Conservation (phyloP, 1,284 basidiomycete species). For the Cryptococcus sp. region DNA sequence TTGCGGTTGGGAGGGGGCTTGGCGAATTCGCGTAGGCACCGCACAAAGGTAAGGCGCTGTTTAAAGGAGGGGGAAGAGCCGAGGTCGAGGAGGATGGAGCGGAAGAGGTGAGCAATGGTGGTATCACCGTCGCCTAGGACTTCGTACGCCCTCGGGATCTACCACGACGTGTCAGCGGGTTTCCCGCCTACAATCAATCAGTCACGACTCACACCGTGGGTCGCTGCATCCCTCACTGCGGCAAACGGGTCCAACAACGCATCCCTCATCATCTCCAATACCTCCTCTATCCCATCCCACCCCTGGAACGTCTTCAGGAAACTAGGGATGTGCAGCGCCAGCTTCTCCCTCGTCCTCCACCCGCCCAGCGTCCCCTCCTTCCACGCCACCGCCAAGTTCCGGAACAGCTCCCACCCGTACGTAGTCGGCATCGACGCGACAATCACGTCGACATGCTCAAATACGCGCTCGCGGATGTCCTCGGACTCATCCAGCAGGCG, state of each 20-base stretch:
- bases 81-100: conserved; percentile 58
- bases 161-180: conserved; percentile 20
- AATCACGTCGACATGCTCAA: conserved; percentile 62
- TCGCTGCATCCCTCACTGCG: conserved; percentile 75
- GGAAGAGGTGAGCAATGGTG: conserved; percentile 45
- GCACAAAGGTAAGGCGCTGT: conserved; percentile 73
- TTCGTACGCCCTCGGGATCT: conserved; percentile 59
- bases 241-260: conserved; percentile 77
- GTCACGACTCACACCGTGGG: conserved; percentile 63
- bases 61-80: conserved; percentile 61
- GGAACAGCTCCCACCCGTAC: conserved; percentile 58
- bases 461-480: conserved; percentile 62
- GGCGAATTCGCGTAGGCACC: conserved; percentile 66
- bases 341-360: conserved; percentile 79
- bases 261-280: conserved; percentile 58
- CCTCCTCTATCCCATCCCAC: conserved; percentile 37
- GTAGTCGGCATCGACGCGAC: conserved; percentile 57
- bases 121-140: conserved; percentile 52
- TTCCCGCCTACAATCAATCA: no score
- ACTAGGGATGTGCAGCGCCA: conserved; percentile 59
- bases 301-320: conserved; percentile 52
- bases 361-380: conserved; percentile 59
- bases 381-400: conserved; percentile 62
- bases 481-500: conserved; percentile 60
- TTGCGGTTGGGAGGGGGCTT: conserved; percentile 50